Evolutionary conservation across 108 stramenopile genomes (phyloP), one percentile per base, ranked within the genome.

Genomic region (Skeletonema menzelii): DNA sequence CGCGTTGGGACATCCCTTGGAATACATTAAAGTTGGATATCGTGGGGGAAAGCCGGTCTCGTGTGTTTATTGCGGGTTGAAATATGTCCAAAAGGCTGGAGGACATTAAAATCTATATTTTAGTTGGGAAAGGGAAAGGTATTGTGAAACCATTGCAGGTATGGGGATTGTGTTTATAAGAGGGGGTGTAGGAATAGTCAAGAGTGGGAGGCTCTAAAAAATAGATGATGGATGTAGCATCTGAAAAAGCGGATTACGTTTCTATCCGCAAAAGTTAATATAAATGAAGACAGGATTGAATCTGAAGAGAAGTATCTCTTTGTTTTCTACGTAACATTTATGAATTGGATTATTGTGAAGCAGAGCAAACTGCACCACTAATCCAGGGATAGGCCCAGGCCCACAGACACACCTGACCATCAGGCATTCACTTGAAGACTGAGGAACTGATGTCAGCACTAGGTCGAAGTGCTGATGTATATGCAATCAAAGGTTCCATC

Each of bases 1-100:
- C 1, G 88, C 95, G 10, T 76, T 99, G 63, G 98, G 98, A 7
- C 97, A 99, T 80, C 98, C 98, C 30, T 37, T 99, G 67, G 97
- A 99, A 58, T 99, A 95, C 70, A 91, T 95, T 65, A 88, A 87
- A 60, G 72, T 95, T 65, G 82, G 78, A 32, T 34, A 75, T 35
- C 84, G 86, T 14, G 85, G 84, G n/a, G 88, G 87, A 14, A 70
- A 76, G n/a, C 83, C 88, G 0, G 73, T 65, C 20, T 49, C 67
- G 3, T 95, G 94, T 80, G 86, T 88, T 69, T 95, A 95, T 74
- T 95, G 94, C 76, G 91, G 88, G 15, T 77, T 95, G 69, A 84
- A 72, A 37, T 95, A 75, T 58, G 40, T 17, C n/a, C 73, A 75
- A 65, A 84, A 84, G 73, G 77, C 61, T 22, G 73, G 65, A 56